These are phyloP conservation scores for Cladophialophora chaetospira DNA, from an alignment of 2,329 filamentous ascomycete species.

Conservation along the genomic window DNA sequence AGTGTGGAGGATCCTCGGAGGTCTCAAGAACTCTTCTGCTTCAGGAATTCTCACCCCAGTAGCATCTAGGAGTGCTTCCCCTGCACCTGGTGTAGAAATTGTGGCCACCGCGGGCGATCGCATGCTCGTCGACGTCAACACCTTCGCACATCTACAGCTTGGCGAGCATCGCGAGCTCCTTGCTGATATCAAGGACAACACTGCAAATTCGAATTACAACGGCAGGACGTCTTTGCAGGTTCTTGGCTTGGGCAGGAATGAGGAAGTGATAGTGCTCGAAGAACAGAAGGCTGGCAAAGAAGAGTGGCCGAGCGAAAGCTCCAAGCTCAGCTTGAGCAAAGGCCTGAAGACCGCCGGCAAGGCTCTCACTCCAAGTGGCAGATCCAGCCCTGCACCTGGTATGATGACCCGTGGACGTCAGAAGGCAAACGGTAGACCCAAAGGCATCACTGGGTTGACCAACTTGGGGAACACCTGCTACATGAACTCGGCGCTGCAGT, in stretches of 20 bases:
- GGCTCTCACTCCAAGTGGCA: conserved; percentile 56
- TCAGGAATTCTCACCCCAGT: conserved; percentile 48
- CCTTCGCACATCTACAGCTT: conserved; percentile 64
- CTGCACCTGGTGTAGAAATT: conserved; percentile 46
- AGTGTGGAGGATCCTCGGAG: conserved; percentile 65
- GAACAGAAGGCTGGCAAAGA: conserved; percentile 58
- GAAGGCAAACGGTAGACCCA: conserved; percentile 67
- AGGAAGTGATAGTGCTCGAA: conserved; percentile 80
- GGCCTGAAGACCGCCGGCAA: conserved; percentile 43
- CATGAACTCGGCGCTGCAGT: conserved; percentile 97
- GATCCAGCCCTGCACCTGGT: conserved; percentile 68
- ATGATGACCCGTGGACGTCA: conserved; percentile 70
- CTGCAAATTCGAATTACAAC: conserved; percentile 74
- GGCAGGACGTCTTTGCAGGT: conserved; percentile 64
- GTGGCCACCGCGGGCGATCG: conserved; percentile 47
- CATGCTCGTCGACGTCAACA: conserved; percentile 63
- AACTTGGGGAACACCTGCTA: conserved; percentile 98
- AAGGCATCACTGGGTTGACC: conserved; percentile 78
- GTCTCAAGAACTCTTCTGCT: conserved; percentile 45
- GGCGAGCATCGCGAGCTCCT: conserved; percentile 66
- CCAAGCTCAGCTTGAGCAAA: conserved; percentile 19
- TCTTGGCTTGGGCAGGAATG: conserved; percentile 69
- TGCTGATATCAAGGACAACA: conserved; percentile 65
- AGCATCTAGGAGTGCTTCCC: conserved; percentile 46
- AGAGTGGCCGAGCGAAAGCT: conserved; percentile 25